Evolutionary conservation across 1,139 yeast species (phyloP), one percentile per base, ranked within the genome.

Genomic region (Sugiyamaella neomexicana): DNA sequence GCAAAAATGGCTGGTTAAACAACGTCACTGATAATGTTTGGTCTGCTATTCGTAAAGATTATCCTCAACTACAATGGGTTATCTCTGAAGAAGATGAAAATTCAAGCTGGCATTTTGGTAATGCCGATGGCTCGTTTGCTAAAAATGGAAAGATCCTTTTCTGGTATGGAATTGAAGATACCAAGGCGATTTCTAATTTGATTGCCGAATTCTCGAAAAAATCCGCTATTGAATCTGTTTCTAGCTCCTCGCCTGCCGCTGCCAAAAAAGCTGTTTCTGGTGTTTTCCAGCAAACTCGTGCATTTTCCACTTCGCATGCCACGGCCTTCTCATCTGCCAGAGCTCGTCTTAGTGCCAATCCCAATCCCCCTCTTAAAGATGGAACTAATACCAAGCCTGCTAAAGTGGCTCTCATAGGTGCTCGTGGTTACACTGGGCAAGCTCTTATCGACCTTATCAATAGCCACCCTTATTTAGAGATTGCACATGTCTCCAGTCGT

Each of bases 401-500:
- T 39, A 83, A 82, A 58, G 91, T 95, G 49, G 99, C 97, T 1
- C 80, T 93, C 64, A 91, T 93, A 68, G 99, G 99, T 65, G 99
- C 99, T 41, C 86, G 99, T 75, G 99, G 99, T 40, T 89, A 82
- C 74, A 91, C 98, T 31, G 99, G 99, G 34, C 96, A 88, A 74
- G 93, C 93, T 65, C 80, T 93, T 71, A 89, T 93, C 63, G 81
- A 85, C 49, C 78, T 93, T 75, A 87, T 93, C 62, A 89, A 93
- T 72, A 75, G 79, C 55, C 99, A 93, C 72, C 96, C 96, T 50
- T 82, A 81, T 70, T 78, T 93, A 61, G 97, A 91, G 67, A 76
- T 93, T 52, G 81, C 95, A 4, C 96, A 91, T 68, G 98, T 93
- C 51, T 91, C 98, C 1, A 91, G 98, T 32, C 89, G 99, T 73